Percentiles rank a stretch among this genome's conserved stretches.
Conservation (phyloP, 208 protist genomes). For the Acanthamoeba lenticulata region DNA sequence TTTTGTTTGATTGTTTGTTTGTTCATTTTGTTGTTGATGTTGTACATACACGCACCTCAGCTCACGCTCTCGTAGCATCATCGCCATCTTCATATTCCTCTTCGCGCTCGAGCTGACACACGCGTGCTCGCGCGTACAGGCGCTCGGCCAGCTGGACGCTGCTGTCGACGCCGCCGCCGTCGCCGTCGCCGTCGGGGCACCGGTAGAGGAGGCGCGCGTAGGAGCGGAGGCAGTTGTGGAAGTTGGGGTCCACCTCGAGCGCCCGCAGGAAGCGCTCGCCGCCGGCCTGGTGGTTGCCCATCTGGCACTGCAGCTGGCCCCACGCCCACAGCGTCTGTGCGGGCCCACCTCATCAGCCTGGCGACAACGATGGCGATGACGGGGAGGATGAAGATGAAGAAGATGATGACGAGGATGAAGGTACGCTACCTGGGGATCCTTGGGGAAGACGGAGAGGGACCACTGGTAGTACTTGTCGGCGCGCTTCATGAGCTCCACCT, state of each 20-base stretch:
- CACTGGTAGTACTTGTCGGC: conserved; percentile 69
- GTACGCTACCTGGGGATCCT: conserved; percentile 51
- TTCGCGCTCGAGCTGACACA: not conserved
- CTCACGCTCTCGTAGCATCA: too few relatives aligned
- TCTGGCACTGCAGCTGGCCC: not conserved
- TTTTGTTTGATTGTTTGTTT: not conserved
- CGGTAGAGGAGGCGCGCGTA: not conserved
- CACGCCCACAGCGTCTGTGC: not conserved
- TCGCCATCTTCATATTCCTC: not conserved
- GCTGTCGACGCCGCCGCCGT: too few relatives aligned
- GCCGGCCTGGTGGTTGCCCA: conserved; percentile 20
- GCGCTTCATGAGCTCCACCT: conserved; percentile 25
- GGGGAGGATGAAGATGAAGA: conserved; percentile 66
- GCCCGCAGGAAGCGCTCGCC: conserved; percentile 67
- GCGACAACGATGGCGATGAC: not conserved
- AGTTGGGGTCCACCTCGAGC: conserved; percentile 68
- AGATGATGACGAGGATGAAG: too few relatives aligned
- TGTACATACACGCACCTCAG: too few relatives aligned
- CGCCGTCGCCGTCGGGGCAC: too few relatives aligned
- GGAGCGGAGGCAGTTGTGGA: not conserved
- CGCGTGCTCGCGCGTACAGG: not conserved
- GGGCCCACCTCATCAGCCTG: not conserved
- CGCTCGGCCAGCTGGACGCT: not conserved
- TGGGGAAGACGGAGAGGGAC: conserved; percentile 68
- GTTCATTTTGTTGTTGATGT: too few relatives aligned